Evolutionary conservation across 176 grass and related monocot genomes (phyloP), one percentile per base, ranked within the genome.

Genomic region (Tuctoria greenei): DNA sequence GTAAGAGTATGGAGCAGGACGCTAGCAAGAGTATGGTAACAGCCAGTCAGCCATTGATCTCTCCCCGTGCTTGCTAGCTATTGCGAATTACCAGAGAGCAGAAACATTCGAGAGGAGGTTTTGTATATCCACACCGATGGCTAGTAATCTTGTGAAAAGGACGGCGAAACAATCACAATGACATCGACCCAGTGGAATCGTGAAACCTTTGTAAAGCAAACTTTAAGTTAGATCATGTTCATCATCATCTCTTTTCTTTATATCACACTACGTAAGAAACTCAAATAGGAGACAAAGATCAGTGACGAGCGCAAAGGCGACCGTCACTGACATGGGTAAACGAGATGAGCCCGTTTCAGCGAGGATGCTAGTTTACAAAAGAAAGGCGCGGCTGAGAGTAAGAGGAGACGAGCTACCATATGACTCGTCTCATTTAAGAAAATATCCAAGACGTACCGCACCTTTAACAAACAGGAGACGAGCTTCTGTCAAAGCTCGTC

Each of bases 161-260:
- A n/a, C n/a, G 18, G 55, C 41, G 59, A 28, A 28, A 26, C 65
- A 67, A 64, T 66, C 46, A 49, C 10, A n/a, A 65, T 64, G 59
- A 66, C 25, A 82, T 58, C 64, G 56, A 62, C 42, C 72, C 50
- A 39, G 61, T 21, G 38, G 35, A 66, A 54, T 43, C 42, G 67
- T 57, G 18, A 61, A 56, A 89, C 10, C 60, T 67, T 71, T 56
- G 36, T 78, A 76, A 49, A 72, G 57, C 28, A n/a, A 69, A 49
- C 44, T 31, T 89, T 74, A 93, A 55, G 95, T 97, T 38, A 97
- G 84, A 87, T 97, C 94, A 58, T 97, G 91, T 9, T 97, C 95
- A 11, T 89, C 80, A 0, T 93, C 91, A 34, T 97, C 91, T 76
- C 88, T 87, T 84, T 82, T 87, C 81, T 91, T 90, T 27, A 97